Evolutionary conservation across 1,284 basidiomycete species (phyloP).

Genomic region (Pascua sp.): DNA sequence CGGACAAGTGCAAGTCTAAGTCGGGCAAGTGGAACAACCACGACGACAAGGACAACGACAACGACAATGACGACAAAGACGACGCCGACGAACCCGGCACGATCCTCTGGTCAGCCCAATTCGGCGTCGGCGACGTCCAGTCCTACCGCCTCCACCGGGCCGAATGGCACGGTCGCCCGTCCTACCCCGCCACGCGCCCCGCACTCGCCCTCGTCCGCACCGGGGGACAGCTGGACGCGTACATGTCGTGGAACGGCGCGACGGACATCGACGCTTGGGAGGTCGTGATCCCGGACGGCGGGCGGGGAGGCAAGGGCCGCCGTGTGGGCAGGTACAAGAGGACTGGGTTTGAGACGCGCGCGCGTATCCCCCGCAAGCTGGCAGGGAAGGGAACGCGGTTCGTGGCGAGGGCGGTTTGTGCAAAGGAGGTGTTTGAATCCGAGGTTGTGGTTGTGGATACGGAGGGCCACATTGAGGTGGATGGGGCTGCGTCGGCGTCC

Average conservation of each 20-base stretch:
- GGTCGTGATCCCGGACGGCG: constrained; percentile 15
- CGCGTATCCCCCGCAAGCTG: no score
- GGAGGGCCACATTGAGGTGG: no score
- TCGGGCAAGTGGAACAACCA: no score
- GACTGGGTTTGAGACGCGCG: constrained; percentile 28
- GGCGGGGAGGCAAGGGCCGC: neutral
- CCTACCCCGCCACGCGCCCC: constrained; percentile 25
- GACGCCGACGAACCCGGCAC: constrained; percentile 17
- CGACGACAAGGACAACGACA: no score
- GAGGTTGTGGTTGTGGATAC: no score
- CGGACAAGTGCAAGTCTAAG: no score
- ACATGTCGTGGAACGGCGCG: constrained; percentile 41
- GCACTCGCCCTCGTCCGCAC: constrained; percentile 12
- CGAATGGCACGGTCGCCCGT: constrained; percentile 24
- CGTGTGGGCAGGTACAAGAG: constrained; percentile 10
- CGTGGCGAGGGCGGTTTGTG: no score
- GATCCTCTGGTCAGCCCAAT: constrained; percentile 31
- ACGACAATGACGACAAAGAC: no score
- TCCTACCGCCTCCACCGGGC: constrained; percentile 30
- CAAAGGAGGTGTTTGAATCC: no score
- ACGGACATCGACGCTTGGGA: constrained; percentile 33
- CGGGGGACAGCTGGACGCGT: constrained; percentile 5
- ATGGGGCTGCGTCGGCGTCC: no score
- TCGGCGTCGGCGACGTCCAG: constrained; percentile 32
- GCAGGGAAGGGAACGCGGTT: no score